A percentile compares a stretch with the other conserved stretches of the same genome.
These are phyloP conservation scores for Phlebopus sp. DNA, from an alignment of 1,284 basidiomycete species.

Conservation along the genomic window DNA sequence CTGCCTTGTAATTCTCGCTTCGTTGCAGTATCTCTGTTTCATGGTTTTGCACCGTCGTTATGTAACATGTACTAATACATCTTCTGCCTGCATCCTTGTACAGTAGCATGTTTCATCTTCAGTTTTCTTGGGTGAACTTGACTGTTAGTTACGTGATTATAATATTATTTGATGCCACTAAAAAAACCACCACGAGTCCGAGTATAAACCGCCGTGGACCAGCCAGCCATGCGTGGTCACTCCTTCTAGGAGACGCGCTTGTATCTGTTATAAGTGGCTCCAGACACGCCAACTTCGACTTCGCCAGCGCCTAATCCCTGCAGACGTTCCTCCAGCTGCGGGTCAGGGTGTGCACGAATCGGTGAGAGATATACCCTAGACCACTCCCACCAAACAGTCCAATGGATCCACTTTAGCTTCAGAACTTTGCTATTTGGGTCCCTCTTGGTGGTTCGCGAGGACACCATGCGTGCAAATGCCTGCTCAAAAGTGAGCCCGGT, in stretches of 20 bases:
- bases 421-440: slow-evolving; percentile 25
- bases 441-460: slow-evolving; percentile 25
- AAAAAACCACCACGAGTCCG: background rate
- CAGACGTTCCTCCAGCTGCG: slow-evolving; percentile 24
- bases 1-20: no score
- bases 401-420: slow-evolving; percentile 28
- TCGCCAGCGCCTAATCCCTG: slow-evolving; percentile 19
- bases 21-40: no score
- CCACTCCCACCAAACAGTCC: slow-evolving; percentile 32
- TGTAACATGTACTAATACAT: no score
- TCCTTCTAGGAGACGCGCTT: slow-evolving; percentile 25
- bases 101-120: no score
- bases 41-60: no score
- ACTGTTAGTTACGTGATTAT: background rate
- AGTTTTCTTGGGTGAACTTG: no score
- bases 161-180: background rate
- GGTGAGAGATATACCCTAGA: slow-evolving; percentile 18
- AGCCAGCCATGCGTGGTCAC: slow-evolving; percentile 7
- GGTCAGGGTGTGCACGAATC: slow-evolving; percentile 20
- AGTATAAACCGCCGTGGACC: slow-evolving; percentile 9
- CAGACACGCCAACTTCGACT: slow-evolving; percentile 30
- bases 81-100: no score
- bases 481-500: slow-evolving; percentile 28
- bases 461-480: slow-evolving; percentile 21
- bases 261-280: slow-evolving; percentile 30